Evolutionary conservation across 2,329 filamentous ascomycete genomes (phyloP).

Genomic region (Fusarium papillatum): DNA sequence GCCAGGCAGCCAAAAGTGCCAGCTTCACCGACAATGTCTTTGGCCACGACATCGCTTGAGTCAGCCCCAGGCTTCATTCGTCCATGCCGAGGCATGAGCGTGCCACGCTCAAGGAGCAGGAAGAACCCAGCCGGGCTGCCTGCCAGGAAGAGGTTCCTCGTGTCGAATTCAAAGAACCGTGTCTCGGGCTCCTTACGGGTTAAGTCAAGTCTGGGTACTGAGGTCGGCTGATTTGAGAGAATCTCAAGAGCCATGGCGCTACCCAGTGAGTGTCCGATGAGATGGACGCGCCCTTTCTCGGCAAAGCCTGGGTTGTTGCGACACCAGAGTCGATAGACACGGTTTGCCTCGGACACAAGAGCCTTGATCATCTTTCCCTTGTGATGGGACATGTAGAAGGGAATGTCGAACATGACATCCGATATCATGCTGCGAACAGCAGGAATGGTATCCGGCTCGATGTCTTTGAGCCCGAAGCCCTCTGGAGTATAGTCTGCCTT

Average conservation of each 20-base stretch:
- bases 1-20: constrained; percentile 91
- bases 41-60: constrained; percentile 67
- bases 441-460: constrained; percentile 91
- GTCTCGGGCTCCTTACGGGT: constrained; percentile 56
- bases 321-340: constrained; percentile 97
- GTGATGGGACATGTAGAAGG: constrained; percentile 97
- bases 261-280: constrained; percentile 94
- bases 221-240: constrained; percentile 88
- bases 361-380: constrained; percentile 95
- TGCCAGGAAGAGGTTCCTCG: constrained; percentile 87
- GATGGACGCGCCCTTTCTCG: constrained; percentile 85
- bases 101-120: constrained; percentile 82
- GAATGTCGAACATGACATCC: constrained; percentile 98
- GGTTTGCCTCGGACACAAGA: constrained; percentile 90
- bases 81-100: constrained; percentile 81
- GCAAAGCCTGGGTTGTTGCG: constrained; percentile 91
- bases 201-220: constrained; percentile 66
- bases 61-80: constrained; percentile 83
- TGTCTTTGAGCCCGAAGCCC: constrained; percentile 82
- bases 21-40: constrained; percentile 79
- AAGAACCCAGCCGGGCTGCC: constrained; percentile 96
- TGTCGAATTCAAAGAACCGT: constrained; percentile 90
- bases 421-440: constrained; percentile 95
- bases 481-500: constrained; percentile 67
- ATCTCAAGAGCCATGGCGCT: constrained; percentile 96